Evolutionary conservation across 805 yeast species (phyloP), one percentile per base, ranked within the genome.

Genomic region (Metschnikowia vanudenii): DNA sequence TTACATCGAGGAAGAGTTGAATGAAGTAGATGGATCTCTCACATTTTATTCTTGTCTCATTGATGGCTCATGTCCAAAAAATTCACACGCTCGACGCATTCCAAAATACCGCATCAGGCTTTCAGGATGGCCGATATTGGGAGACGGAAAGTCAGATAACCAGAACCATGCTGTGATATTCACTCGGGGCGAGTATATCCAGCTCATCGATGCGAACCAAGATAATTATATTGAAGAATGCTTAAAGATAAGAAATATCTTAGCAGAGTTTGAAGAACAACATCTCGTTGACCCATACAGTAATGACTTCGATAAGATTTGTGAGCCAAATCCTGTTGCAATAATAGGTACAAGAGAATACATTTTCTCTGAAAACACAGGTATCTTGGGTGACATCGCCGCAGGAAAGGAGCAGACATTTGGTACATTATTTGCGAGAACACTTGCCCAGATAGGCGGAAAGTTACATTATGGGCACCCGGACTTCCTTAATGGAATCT

Each of bases 321-420:
- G 31, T 53, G 65, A 65, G 37, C 68, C 71, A 18, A 64, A 69
- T 37, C 49, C 54, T 47, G 79, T 86, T 54, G 94, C 95, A 29
- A 85, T 86, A 57, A 84, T 86, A 52, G 95, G 95, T 69, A 89
- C 94, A 28, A 78, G 95, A 73, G 95, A 86, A 67, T 86, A 86
- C 65, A 85, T 86, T 60, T 86, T 86, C 79, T 85, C 92, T 44
- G 94, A 86, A 68, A 86, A 85, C 71, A 78, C 88, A 50, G 95
- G 95, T 68, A 81, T 86, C 54, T 72, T 86, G 44, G 95, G 94
- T 73, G 95, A 86, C 71, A 85, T 86, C 62, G 95, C 95, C 43
- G 95, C 95, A 39, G 94, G 94, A 69, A 86, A 86, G 65, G 95
- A 86, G 73, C 95, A 86, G 69, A 85, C 94, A 46, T 86, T 86